These are phyloP conservation scores for Gossypium trilobum DNA, from an alignment of 441 rosid species.

Conservation along the genomic window DNA sequence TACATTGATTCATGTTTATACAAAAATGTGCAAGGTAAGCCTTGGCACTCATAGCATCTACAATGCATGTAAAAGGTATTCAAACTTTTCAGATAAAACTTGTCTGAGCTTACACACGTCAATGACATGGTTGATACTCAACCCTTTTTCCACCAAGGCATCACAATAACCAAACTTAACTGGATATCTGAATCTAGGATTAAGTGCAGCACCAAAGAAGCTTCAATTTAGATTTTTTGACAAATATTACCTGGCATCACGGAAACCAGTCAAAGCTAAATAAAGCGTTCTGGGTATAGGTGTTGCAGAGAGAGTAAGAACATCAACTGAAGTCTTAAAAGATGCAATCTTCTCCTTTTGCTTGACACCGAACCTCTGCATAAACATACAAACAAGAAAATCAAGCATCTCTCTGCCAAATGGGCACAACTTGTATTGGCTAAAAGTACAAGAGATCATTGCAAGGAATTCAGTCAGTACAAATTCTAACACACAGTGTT, in stretches of 20 bases:
- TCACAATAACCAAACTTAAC: conserved; percentile 5
- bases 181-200: neutral
- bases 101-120: neutral
- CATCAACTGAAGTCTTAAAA: conserved; percentile 89
- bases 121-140: neutral
- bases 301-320: conserved; percentile 93
- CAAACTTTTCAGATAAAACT: neutral
- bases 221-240: neutral
- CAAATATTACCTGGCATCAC: conserved; percentile 79
- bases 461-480: neutral
- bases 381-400: too few species aligned
- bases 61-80: neutral
- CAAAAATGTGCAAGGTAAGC: neutral
- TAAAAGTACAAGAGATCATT: neutral
- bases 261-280: conserved; percentile 93
- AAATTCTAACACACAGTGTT: neutral
- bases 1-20: conserved; percentile 1
- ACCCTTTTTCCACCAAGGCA: neutral
- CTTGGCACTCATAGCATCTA: neutral
- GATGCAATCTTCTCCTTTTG: conserved; percentile 98
- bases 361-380: too few species aligned
- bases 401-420: conserved; percentile 12
- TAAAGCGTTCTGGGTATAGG: conserved; percentile 97
- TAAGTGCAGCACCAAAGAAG: conserved; percentile 8
- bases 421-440: conserved; percentile 13